Percentiles rank a stretch among this genome's conserved stretches.
Conservation (phyloP, 345 rosid species). For the Moricandia arvensis region DNA sequence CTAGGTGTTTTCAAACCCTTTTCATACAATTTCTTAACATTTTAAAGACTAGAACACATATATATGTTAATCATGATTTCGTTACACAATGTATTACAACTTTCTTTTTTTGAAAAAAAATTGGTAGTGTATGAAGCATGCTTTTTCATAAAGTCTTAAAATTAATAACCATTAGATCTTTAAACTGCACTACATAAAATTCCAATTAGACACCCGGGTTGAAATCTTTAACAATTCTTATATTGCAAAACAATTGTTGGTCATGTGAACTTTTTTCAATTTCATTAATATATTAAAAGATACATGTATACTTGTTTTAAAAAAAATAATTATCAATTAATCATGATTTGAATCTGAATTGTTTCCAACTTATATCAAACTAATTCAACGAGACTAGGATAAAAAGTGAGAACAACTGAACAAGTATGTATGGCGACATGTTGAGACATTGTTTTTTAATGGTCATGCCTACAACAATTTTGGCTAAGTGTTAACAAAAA, state of each 20-base stretch:
- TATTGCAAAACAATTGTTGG: neutral
- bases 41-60: neutral
- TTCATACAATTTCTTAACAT: neutral
- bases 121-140: neutral
- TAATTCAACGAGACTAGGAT: neutral
- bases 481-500: neutral
- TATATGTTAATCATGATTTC: neutral
- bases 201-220: neutral
- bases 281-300: neutral
- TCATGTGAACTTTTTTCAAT: slow-evolving; percentile 7
- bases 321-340: neutral
- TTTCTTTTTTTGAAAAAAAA: neutral
- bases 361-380: slow-evolving; percentile 2
- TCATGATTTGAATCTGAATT: neutral
- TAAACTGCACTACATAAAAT: neutral
- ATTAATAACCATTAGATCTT: neutral
- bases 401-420: neutral
- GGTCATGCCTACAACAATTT: neutral
- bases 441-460: neutral
- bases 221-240: neutral
- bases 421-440: neutral
- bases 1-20: neutral
- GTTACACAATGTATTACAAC: neutral
- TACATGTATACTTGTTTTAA: neutral
- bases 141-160: neutral